phyloP scores from a whole-genome alignment of 306 rosid genomes.

The Castanea sativa region DNA sequence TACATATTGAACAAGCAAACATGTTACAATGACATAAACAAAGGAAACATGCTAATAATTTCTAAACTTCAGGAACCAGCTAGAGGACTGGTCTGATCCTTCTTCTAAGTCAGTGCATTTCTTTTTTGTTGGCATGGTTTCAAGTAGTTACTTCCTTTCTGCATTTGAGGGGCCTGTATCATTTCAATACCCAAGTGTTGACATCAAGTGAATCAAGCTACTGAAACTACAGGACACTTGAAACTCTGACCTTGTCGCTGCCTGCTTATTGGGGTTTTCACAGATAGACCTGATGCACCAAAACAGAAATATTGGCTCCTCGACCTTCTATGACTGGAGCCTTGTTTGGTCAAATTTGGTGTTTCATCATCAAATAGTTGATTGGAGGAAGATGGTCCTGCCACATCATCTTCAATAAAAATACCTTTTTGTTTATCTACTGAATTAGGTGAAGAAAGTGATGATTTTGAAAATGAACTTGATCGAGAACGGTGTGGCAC shows the following conservation, averaged over 20 bases:
- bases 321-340: constrained; percentile 35
- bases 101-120: background rate
- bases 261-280: constrained; percentile 48
- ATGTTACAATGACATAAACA: background rate
- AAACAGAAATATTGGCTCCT: constrained; percentile 86
- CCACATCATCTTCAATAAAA: constrained; percentile 50
- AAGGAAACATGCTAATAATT: background rate
- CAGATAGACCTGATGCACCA: constrained; percentile 59
- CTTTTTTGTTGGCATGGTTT: background rate
- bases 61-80: background rate
- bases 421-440: constrained; percentile 70
- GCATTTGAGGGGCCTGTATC: background rate
- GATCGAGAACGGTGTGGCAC: constrained; percentile 64
- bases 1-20: background rate
- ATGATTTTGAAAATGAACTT: constrained; percentile 82
- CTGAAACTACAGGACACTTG: constrained; percentile 56
- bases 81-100: constrained; percentile 1
- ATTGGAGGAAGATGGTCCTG: constrained; percentile 69
- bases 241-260: constrained; percentile 43
- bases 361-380: constrained; percentile 37
- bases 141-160: background rate
- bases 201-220: constrained; percentile 38
- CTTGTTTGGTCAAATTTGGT: constrained; percentile 39
- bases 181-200: background rate
- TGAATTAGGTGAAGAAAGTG: constrained; percentile 75